Conservation (phyloP, 345 rosid species). For the thale cress (Arabidopsis thaliana) region DNA sequence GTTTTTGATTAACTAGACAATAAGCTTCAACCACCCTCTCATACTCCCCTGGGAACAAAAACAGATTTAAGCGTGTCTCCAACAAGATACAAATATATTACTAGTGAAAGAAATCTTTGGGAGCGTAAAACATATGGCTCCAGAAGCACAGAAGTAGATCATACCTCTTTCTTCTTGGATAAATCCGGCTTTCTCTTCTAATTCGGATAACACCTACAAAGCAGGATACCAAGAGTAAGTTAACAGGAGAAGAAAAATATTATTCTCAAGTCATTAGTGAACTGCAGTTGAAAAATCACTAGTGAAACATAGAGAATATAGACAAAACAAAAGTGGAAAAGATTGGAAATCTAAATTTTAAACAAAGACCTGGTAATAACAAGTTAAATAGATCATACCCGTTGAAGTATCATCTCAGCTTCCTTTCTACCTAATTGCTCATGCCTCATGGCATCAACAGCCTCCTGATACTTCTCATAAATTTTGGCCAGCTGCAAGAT, state of each 20-base stretch:
- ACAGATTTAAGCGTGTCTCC: conserved; percentile 30
- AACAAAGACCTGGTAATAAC: conserved; percentile 6
- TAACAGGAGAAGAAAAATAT: conserved; percentile 14
- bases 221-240: conserved; percentile 19
- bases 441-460: conserved; percentile 92
- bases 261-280: conserved; percentile 8
- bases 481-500: conserved; percentile 76
- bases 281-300: conserved; percentile 8
- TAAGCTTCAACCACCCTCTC: conserved; percentile 88
- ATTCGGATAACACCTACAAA: conserved; percentile 78
- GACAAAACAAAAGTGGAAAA: conserved; percentile 19
- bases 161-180: conserved; percentile 95
- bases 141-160: conserved; percentile 1
- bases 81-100: conserved; percentile 1
- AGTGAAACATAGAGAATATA: conserved; percentile 13
- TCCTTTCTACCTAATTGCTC: conserved; percentile 97
- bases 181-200: conserved; percentile 90
- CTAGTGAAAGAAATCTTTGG: background rate
- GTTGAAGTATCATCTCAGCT: conserved; percentile 81
- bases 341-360: conserved; percentile 14
- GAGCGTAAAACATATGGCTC: conserved; percentile 1
- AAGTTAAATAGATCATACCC: conserved; percentile 55
- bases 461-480: conserved; percentile 96
- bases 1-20: conserved; percentile 69
- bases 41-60: conserved; percentile 73